phyloP scores from a whole-genome alignment of 257 asterid species.

The Ligustrum vulgare region DNA sequence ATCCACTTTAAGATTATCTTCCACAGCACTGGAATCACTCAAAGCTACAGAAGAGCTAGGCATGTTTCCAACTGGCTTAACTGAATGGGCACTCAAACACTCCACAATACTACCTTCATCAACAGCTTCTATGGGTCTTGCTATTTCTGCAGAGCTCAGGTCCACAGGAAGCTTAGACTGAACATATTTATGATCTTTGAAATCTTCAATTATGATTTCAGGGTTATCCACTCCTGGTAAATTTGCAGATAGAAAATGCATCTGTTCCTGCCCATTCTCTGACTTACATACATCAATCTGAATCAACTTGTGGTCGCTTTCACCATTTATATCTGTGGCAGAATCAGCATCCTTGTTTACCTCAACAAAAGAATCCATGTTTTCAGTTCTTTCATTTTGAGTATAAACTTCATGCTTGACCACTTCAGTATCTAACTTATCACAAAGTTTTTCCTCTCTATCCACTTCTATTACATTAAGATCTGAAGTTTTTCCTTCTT shows the following conservation, averaged over 20 bases:
- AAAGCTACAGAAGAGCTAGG: constrained; percentile 12
- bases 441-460: constrained; percentile 27
- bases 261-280: constrained; percentile 19
- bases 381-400: constrained; percentile 28
- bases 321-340: constrained; percentile 1
- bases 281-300: constrained; percentile 16
- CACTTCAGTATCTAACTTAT: constrained; percentile 30
- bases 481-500: constrained; percentile 28
- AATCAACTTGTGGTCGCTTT: constrained; percentile 1
- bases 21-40: constrained; percentile 17
- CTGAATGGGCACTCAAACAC: constrained; percentile 20
- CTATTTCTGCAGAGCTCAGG: constrained; percentile 31
- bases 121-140: constrained; percentile 24
- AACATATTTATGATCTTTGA: constrained; percentile 26
- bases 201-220: constrained; percentile 25
- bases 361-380: constrained; percentile 25
- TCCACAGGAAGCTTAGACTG: constrained; percentile 35
- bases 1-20: constrained; percentile 22
- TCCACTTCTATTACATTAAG: constrained; percentile 19
- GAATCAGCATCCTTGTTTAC: constrained; percentile 22
- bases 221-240: constrained; percentile 23
- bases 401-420: constrained; percentile 29
- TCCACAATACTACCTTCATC: constrained; percentile 12
- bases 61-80: constrained; percentile 26
- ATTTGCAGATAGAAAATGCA: constrained; percentile 21